These are phyloP conservation scores for Phytophthora sansomeana DNA, from an alignment of 352 stramenopile species.

Conservation along the genomic window DNA sequence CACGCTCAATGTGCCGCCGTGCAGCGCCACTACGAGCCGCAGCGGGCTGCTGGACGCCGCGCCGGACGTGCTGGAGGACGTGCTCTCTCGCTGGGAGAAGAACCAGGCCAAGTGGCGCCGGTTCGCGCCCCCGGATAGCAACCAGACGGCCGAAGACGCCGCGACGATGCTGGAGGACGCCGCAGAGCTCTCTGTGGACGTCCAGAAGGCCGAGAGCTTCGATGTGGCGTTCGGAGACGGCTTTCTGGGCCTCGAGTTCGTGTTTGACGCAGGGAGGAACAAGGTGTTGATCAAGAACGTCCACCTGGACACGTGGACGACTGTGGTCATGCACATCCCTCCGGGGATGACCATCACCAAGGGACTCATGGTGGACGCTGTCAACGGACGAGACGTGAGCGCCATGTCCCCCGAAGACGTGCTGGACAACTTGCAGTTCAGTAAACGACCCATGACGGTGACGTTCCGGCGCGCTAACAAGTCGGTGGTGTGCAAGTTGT, in stretches of 20 bases:
- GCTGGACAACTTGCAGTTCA: constrained; percentile 71
- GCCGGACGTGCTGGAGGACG: constrained; percentile 49
- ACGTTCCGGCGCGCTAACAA: constrained; percentile 60
- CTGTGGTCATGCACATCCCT: constrained; percentile 50
- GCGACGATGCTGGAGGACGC: constrained; percentile 23
- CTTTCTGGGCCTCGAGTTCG: constrained; percentile 80
- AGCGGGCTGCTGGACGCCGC: constrained; percentile 41
- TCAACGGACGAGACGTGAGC: constrained; percentile 58
- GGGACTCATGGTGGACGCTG: constrained; percentile 70
- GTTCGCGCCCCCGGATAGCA: constrained; percentile 27
- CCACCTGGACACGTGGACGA: constrained; percentile 39
- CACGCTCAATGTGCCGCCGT: constrained; percentile 77
- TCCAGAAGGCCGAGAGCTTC: constrained; percentile 56
- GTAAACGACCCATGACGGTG: constrained; percentile 65
- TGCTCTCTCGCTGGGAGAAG: constrained; percentile 64
- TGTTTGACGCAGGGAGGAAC: constrained; percentile 51
- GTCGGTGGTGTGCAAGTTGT: constrained; percentile 80
- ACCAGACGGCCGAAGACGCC: constrained; percentile 10
- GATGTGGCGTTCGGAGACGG: constrained; percentile 79
- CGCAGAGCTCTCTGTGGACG: constrained; percentile 31
- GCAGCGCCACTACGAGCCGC: constrained; percentile 28
- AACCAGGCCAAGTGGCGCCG: constrained; percentile 66
- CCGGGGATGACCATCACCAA: constrained; percentile 46
- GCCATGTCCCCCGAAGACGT: constrained; percentile 54
- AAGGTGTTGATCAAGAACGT: constrained; percentile 79